Evolutionary conservation across 2,329 filamentous ascomycete genomes (phyloP), one percentile per base, ranked within the genome.

Genomic region (Aspergillus oerlinghausenensis): DNA sequence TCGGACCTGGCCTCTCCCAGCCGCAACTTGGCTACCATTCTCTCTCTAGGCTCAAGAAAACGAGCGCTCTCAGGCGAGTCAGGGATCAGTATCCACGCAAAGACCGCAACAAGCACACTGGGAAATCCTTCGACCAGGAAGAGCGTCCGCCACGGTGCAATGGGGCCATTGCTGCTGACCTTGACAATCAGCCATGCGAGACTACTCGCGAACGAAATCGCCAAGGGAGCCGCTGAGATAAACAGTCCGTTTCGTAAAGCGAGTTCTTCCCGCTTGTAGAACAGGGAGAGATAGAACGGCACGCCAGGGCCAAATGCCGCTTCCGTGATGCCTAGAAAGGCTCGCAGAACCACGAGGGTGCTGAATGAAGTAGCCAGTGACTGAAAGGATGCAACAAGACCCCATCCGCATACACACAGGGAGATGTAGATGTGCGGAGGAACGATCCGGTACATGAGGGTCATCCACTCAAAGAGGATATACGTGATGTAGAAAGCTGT

Each of bases 71-170:
- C 79, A 0, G 91, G 91, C 0, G 84, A 83, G 73, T 96, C 91
- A 0, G 92, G 91, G 51, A 96, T 85, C 67, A 87, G 78, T 53
- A 80, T 78, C 87, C 86, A 96, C 11, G 90, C 88, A 60, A 87
- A 80, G 0, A 88, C 84, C 5, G 89, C 87, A 11, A 89, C 83
- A 8, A 96, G 60, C 47, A 95, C 82, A 26, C 88, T 91, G 1
- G 92, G 92, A 58, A 95, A 93, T 1, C 91, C 92, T 72, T 96
- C 92, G 11, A 93, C 65, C 7, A 96, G 80, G 67, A 96, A 95
- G 28, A 96, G 79, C 1, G 92, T 80, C n/a, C 92, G 83, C 92
- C 92, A 96, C 3, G 89, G 85, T 0, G 90, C 88, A 51, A 96
- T 86, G 17, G 88, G 88, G 1, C 83, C 79, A 58, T 80, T 67